Conservation (phyloP, 805 yeast genomes). For the Saturnispora mendoncae region DNA sequence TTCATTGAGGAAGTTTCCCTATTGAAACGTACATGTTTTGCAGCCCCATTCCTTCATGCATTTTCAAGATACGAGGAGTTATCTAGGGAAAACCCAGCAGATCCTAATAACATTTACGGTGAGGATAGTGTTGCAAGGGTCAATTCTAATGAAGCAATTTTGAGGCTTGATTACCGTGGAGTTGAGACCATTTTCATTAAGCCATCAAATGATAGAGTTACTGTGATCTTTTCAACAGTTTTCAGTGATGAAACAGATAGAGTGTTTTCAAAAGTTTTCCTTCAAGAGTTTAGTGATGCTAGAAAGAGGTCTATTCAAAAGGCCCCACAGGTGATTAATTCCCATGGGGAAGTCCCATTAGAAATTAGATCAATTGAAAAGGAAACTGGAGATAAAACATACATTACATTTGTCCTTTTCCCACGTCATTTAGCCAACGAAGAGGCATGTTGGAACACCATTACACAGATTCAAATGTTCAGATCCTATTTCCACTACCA, state of each 20-base stretch:
- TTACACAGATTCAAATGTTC: slow-evolving; percentile 84
- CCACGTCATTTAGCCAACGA: slow-evolving; percentile 66
- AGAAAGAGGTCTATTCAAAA: slow-evolving; percentile 92
- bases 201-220: slow-evolving; percentile 92
- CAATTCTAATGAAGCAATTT: slow-evolving; percentile 44
- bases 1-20: slow-evolving; percentile 60
- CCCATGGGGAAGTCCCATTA: slow-evolving; percentile 86
- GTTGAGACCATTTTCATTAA: slow-evolving; percentile 84
- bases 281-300: slow-evolving; percentile 93
- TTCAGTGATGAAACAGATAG: slow-evolving; percentile 97
- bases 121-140: slow-evolving; percentile 28
- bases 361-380: slow-evolving; percentile 49
- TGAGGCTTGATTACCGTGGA: slow-evolving; percentile 79
- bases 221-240: slow-evolving; percentile 89
- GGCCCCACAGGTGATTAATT: slow-evolving; percentile 94
- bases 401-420: slow-evolving; percentile 65
- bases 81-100: slow-evolving; percentile 33
- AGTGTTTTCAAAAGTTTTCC: slow-evolving; percentile 77
- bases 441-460: slow-evolving; percentile 68
- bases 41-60: slow-evolving; percentile 88
- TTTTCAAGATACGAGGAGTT: slow-evolving; percentile 70
- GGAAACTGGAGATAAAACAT: slow-evolving; percentile 30
- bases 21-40: slow-evolving; percentile 78
- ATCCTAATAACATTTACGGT: slow-evolving; percentile 35
- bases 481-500: slow-evolving; percentile 98